Base-by-base conservation (phyloP, 2,329 filamentous ascomycete genomes). In the Chlorencoelia australis region DNA sequence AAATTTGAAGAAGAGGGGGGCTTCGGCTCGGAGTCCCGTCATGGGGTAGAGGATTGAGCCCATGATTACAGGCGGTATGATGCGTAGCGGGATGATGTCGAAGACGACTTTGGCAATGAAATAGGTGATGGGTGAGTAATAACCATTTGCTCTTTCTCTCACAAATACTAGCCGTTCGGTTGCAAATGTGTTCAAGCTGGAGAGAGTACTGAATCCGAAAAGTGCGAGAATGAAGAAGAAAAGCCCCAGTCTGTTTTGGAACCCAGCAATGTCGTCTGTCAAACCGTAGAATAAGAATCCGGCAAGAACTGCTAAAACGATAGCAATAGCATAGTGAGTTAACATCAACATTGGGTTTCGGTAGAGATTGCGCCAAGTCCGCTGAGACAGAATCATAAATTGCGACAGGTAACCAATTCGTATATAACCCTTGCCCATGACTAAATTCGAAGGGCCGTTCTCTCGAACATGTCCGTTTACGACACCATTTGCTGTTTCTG, bases 261-360 rank as follows among this genome's bases (percentile, higher is more conserved):
- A 98, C 21, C 93, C 91, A 43, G 86, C 82, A 49, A 98, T 94
- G 54, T 98, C 88, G 54, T 94, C 87, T 1, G 88, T 94, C 31
- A 98, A 68, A 2, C 89, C 91, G 52, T 96, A 98, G 66, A 96
- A 98, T 9, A 98, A 71, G 60, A 84, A 96, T 3, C 91, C 91
- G 2, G 89, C 88, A 40, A 98, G 82, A 4, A 96, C 89, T 2
- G 88, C 91, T 5, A 98, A 73, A 0, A 96, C 65, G 42, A 98
- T 96, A 6, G 91, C 87, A 48, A 95, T 96, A 24, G 91, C 91
- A 56, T 96, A 98, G 62, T 98, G 91, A 0, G 88, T 95, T 40
- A 98, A 73, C 91, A 98, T 98, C 41, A 98, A 67, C 74, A 96
- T 88, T 1, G 91, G 91, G 58, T 98, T 95, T 39, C 91, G 79